Conservation (phyloP, 805 yeast species). For the Blastobotrys terrestris region DNA sequence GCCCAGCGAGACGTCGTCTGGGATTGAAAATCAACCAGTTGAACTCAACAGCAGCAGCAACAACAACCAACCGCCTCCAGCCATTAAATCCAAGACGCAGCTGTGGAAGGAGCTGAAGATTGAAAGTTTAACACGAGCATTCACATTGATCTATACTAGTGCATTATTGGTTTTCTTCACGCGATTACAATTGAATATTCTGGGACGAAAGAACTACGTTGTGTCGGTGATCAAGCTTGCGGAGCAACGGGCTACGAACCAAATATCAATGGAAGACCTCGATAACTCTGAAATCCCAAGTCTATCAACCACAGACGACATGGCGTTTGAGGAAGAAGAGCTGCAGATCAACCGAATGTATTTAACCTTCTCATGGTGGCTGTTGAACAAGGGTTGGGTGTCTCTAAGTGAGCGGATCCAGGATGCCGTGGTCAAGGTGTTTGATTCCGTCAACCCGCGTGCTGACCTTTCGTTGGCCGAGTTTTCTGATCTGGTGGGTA, state of each 20-base stretch:
- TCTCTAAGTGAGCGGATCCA: constrained; percentile 49
- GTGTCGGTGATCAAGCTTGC: constrained; percentile 72
- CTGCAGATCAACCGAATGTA: constrained; percentile 62
- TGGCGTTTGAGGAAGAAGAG: constrained; percentile 23
- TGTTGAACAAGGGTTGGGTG: constrained; percentile 79
- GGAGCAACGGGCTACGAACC: constrained; percentile 28
- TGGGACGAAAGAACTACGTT: constrained; percentile 81
- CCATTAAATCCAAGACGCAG: constrained; percentile 48
- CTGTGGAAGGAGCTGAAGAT: constrained; percentile 81
- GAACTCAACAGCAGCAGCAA: constrained; percentile 10
- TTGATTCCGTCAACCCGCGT: constrained; percentile 62
- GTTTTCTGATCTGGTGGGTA: constrained; percentile 37
- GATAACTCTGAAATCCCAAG: constrained; percentile 15
- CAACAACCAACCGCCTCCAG: constrained; percentile 15
- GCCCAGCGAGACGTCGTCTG: constrained; percentile 11
- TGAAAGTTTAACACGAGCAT: constrained; percentile 63
- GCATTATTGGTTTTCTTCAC: constrained; percentile 71
- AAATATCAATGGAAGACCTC: constrained; percentile 19
- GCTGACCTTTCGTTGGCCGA: constrained; percentile 61
- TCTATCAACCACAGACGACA: constrained; percentile 21
- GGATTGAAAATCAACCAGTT: constrained; percentile 3
- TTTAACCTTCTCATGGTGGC: constrained; percentile 89
- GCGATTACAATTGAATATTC: constrained; percentile 76
- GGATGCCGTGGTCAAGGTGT: constrained; percentile 51
- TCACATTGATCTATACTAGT: constrained; percentile 63